Conservation (phyloP, 345 rosid genomes). For the Hevea brasiliensis region DNA sequence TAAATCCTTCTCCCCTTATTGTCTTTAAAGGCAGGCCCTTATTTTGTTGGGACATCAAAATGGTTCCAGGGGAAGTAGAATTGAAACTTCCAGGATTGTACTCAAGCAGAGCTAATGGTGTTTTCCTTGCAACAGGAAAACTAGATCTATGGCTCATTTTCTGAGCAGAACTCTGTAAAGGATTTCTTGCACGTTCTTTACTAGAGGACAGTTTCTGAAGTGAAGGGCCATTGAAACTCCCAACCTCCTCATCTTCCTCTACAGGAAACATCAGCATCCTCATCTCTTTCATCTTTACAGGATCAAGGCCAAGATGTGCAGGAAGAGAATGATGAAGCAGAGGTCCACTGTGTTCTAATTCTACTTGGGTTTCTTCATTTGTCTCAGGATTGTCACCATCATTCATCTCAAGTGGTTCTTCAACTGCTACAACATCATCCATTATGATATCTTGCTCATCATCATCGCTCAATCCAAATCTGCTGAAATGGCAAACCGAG, state of each 20-base stretch:
- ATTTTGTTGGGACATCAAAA: constrained; percentile 76
- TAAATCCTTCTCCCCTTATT: constrained; percentile 62
- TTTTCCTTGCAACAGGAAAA: constrained; percentile 54
- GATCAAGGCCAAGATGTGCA: constrained; percentile 91
- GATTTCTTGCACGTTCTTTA: constrained; percentile 45
- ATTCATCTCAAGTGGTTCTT: constrained; percentile 40
- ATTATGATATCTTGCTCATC: constrained; percentile 80
- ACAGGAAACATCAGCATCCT: constrained; percentile 85
- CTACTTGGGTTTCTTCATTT: constrained; percentile 44
- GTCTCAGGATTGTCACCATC: constrained; percentile 41
- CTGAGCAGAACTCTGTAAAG: constrained; percentile 45
- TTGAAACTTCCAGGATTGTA: constrained; percentile 56
- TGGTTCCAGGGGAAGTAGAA: constrained; percentile 51
- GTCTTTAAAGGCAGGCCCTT: constrained; percentile 55
- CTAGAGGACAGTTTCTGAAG: constrained; percentile 42
- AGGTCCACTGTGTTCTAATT: constrained; percentile 44
- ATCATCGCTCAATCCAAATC: constrained; percentile 91
- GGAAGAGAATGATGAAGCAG: constrained; percentile 96
- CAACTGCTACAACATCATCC: constrained; percentile 55
- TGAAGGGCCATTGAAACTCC: constrained; percentile 41
- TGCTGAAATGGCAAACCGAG: constrained; percentile 81
- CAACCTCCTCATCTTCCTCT: constrained; percentile 58
- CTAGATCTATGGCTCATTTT: constrained; percentile 50
- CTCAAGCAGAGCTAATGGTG: constrained; percentile 77
- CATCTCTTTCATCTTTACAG: constrained; percentile 81